A percentile compares a stretch with the other conserved stretches of the same genome.
Evolutionary conservation across 352 stramenopile species (phyloP).

Genomic region (Globisporangium spinosum): DNA sequence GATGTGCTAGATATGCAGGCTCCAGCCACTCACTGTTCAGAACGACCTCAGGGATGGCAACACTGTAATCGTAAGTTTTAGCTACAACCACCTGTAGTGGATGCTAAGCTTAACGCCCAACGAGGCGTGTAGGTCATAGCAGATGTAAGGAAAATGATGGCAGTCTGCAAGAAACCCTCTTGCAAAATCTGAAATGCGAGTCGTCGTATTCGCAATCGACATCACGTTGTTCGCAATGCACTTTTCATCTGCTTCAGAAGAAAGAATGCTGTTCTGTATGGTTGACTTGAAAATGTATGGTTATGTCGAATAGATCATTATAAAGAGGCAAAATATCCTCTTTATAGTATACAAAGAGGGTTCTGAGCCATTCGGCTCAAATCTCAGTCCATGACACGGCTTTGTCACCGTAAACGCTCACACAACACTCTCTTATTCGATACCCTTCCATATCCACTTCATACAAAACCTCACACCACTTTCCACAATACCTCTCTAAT

Average conservation of each 20-base stretch:
- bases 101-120: neutral
- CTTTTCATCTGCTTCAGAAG: neutral
- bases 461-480: neutral
- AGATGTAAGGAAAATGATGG: neutral
- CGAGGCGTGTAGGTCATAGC: neutral
- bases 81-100: neutral
- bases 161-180: neutral
- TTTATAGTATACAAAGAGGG: neutral
- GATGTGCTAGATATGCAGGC: neutral
- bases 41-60: neutral
- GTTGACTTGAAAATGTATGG: neutral
- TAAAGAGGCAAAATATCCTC: neutral
- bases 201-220: neutral
- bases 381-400: constrained; percentile 6
- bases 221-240: neutral
- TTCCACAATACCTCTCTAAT: neutral
- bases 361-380: neutral
- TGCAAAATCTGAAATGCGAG: neutral
- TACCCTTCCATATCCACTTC: neutral
- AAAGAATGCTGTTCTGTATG: neutral
- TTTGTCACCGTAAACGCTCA: constrained; percentile 14
- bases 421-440: neutral
- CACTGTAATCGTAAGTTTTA: neutral
- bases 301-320: neutral
- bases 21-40: neutral